Conservation (phyloP, 2,329 filamentous ascomycete genomes). For the Drechslerella dactyloides region DNA sequence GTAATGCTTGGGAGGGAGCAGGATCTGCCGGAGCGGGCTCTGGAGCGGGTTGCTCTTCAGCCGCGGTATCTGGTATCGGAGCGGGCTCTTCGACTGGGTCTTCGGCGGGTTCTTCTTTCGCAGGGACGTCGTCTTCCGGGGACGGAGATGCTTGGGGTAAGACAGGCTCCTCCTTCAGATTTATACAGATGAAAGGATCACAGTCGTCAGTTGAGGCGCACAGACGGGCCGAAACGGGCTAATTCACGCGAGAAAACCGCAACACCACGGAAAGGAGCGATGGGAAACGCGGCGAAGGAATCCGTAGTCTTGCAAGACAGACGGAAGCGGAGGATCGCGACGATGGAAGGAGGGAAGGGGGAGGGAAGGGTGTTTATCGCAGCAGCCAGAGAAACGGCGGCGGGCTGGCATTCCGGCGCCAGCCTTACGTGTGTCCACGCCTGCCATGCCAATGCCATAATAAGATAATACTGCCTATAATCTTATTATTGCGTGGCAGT, state of each 20-base stretch:
- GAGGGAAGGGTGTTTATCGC: neutral
- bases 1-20: slow-evolving; percentile 21
- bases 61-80: slow-evolving; percentile 11
- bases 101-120: slow-evolving; percentile 25
- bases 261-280: slow-evolving; percentile 6
- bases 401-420: neutral
- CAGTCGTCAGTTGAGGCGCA: slow-evolving; percentile 28
- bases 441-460: slow-evolving; percentile 2
- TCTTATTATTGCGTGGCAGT: slow-evolving; percentile 1
- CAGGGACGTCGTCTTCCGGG: slow-evolving; percentile 32
- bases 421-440: neutral
- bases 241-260: slow-evolving; percentile 33
- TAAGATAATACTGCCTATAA: neutral
- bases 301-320: slow-evolving; percentile 15
- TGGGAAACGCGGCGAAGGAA: slow-evolving; percentile 30
- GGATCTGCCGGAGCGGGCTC: slow-evolving; percentile 38
- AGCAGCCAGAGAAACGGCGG: neutral
- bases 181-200: slow-evolving; percentile 23
- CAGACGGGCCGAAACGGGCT: slow-evolving; percentile 34
- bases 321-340: slow-evolving; percentile 15
- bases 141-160: slow-evolving; percentile 10
- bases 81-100: slow-evolving; percentile 14
- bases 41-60: slow-evolving; percentile 15
- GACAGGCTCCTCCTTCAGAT: slow-evolving; percentile 35
- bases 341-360: slow-evolving; percentile 4